Base-by-base conservation (phyloP, 2,329 filamentous ascomycete species). In the Didymosphaeria variabile region DNA sequence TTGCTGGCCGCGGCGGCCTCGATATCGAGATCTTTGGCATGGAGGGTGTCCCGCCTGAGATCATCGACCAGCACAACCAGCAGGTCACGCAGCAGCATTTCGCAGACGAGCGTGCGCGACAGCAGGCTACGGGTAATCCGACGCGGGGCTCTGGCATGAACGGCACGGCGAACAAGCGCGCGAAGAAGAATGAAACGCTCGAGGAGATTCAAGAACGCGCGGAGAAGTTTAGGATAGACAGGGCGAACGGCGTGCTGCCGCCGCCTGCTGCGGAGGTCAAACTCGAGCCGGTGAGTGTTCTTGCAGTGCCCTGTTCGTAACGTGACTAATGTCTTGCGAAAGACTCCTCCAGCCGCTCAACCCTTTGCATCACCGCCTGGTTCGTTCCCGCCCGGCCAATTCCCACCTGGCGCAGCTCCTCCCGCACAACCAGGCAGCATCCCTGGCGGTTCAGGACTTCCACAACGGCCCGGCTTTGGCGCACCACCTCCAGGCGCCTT, bases 11-110 rank as follows among this genome's bases (percentile, higher is more conserved):
- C 64, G 88, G 92, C 66, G 90, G 91, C 61, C 88, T 97, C 62
- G 93, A 97, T 62, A 88, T 97, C 62, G 95, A 99, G 80, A 97
- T 99, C 73, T 99, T 98, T 77, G 95, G 94, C 73, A 97, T 97
- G 92, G 93, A 97, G 78, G 95, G 95, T 74, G 92, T 98, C 40
- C 95, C 95, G 2, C 90, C 93, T 60, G 92, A 97, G 60, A 87
- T 96, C 64, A 82, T 92, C 60, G 87, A 92, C 72, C 87, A 91
- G 73, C 94, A 97, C 83, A 91, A 92, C 75, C 91, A 95, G 79
- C 88, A 92, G 71, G 92, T 98, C 75, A 88, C 93, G 65, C 87
- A 92, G 70, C 90, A 91, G 78, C 97, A 90, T 79, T 94, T 96
- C 79, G 89, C 93, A 76, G 90, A 89, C 29, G 92, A 97, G 79